Evolutionary conservation across 2,329 filamentous ascomycete species (phyloP), one percentile per base, ranked within the genome.

Genomic region (Hypoxylon sp.): DNA sequence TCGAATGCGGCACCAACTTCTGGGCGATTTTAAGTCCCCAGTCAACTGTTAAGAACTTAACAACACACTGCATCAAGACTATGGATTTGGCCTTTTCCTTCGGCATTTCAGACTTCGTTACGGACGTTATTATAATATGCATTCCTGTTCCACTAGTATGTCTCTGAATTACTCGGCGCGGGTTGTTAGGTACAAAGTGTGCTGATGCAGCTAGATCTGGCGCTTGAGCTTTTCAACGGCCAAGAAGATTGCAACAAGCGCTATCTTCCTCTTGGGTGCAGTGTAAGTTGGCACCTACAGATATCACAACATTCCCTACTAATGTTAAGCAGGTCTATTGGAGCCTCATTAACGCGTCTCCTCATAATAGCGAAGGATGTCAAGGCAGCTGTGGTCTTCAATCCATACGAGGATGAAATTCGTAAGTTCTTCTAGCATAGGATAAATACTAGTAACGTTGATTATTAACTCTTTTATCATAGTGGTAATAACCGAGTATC

Each of bases 61-160:
- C 33, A n/a, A 58, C 46, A 5, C 37, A 49, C n/a, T 66, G 63
- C 27, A 27, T 57, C 6, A 40, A 17, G 3, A 49, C 61, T 7
- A 27, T 42, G 30, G 14, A 35, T 5, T 6, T 61, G 4, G 53
- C 57, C 22, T 46, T 66, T 6, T n/a, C 53, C 7, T 40, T 63
- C 22, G 31, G 44, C 1, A 37, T 61, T n/a, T 64, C 69, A 2
- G 69, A 60, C 13, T 68, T 73, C 20, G 11, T 61, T 17, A 60
- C 57, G 1, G 68, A 72, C 17, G 6, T 70, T 17, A 30, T 60
- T 2, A 64, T 72, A 25, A 66, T 72, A 27, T 13, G 14, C 17
- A 62, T 67, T 7, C 70, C 70, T 10, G 2, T 72, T 30, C 68
- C 70, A 8, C 17, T 70, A 3, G 70, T 70, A 67, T 46, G 66